Evolutionary conservation across 179 eudicot genomes (phyloP).

Genomic region (Beta corolliflora): DNA sequence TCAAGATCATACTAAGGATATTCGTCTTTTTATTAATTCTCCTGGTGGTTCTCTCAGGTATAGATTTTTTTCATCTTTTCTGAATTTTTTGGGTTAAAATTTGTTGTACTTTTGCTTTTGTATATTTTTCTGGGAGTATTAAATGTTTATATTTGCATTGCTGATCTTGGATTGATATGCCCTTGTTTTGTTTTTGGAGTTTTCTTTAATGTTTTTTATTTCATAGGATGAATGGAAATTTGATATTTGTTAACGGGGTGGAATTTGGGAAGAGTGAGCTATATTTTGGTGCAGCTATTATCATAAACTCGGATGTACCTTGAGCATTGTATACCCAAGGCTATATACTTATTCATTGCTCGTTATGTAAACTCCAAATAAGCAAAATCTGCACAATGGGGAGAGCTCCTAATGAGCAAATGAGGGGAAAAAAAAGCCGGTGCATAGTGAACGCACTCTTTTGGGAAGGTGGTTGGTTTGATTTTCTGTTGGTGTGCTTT

Average conservation of each 20-base stretch:
- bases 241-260: background rate
- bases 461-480: too few relatives aligned
- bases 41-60: conserved; percentile 88
- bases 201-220: background rate
- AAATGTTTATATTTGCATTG: background rate
- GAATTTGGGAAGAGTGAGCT: background rate
- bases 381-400: too few relatives aligned
- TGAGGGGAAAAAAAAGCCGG: too few relatives aligned
- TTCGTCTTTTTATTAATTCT: conserved; percentile 76
- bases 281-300: too few relatives aligned
- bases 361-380: too few relatives aligned
- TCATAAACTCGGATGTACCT: too few relatives aligned
- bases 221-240: background rate
- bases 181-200: background rate
- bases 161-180: background rate
- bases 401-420: too few relatives aligned
- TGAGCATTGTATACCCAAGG: too few relatives aligned
- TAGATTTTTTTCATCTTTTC: background rate
- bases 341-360: too few relatives aligned
- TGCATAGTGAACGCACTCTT: too few relatives aligned
- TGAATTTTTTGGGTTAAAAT: background rate
- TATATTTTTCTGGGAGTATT: background rate
- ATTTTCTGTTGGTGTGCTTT: background rate
- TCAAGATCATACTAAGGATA: conserved; percentile 73
- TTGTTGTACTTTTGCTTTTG: background rate